phyloP scores from a whole-genome alignment of 371 early-diverging fungal species.

The Actinomortierella ambigua region DNA sequence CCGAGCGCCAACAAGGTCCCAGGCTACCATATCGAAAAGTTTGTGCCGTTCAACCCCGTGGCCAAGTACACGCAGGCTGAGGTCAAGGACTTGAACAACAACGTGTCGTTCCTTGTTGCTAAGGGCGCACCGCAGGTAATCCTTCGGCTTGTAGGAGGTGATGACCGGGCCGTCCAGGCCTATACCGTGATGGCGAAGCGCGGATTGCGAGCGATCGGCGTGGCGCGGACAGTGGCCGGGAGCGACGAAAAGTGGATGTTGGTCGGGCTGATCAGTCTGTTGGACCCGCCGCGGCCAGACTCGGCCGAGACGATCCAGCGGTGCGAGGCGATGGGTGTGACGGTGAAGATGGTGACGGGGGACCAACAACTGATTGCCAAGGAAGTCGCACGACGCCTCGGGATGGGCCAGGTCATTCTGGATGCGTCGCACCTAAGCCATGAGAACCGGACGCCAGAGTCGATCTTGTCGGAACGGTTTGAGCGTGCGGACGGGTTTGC shows the following conservation, averaged over 20 bases:
- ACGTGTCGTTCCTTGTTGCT: conserved; percentile 76
- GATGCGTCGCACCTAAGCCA: conserved; percentile 75
- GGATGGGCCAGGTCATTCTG: conserved; percentile 70
- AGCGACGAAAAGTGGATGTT: conserved; percentile 65
- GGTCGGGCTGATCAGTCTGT: conserved; percentile 73
- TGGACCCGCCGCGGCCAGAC: conserved; percentile 89
- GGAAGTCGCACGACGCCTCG: conserved; percentile 77
- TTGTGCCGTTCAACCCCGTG: conserved; percentile 85
- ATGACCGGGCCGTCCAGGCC: conserved; percentile 73
- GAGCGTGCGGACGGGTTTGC: conserved; percentile 81
- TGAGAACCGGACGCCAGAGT: conserved; percentile 55
- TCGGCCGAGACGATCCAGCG: conserved; percentile 73
- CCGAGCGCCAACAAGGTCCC: conserved; percentile 64
- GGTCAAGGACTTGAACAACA: conserved; percentile 67
- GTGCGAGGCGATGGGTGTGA: conserved; percentile 65
- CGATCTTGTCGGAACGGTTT: conserved; percentile 59
- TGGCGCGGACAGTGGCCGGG: conserved; percentile 78
- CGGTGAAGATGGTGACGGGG: conserved; percentile 87
- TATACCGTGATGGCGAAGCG: conserved; percentile 76
- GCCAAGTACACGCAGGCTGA: conserved; percentile 87
- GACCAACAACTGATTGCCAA: conserved; percentile 81
- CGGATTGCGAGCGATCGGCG: conserved; percentile 84
- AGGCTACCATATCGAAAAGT: conserved; percentile 79
- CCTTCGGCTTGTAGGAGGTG: conserved; percentile 76
- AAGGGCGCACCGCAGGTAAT: conserved; percentile 93